These are phyloP conservation scores for Fusarium haematococcum DNA, from an alignment of 2,329 filamentous ascomycete species.

Conservation along the genomic window DNA sequence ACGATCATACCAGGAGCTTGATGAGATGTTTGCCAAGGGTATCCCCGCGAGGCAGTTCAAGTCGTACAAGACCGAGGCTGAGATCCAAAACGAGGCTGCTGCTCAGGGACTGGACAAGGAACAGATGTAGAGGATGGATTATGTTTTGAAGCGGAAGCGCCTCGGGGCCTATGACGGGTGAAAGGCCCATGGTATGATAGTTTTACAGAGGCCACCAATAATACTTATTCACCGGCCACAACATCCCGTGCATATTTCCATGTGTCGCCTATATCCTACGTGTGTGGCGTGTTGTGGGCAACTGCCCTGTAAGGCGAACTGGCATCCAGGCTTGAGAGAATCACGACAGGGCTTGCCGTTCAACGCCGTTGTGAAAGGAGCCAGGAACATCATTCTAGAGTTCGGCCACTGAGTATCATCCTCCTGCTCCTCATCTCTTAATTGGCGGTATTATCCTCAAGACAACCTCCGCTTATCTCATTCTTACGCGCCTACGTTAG, in stretches of 20 bases:
- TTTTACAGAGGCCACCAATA: neutral
- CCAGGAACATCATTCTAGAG: neutral
- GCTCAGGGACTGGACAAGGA: neutral
- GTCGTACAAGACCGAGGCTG: slow-evolving; percentile 17
- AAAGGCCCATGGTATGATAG: neutral
- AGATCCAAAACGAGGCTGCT: slow-evolving; percentile 20
- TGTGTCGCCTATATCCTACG: neutral
- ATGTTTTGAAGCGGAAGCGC: neutral
- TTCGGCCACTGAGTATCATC: neutral
- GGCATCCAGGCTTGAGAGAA: neutral
- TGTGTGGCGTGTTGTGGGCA: neutral
- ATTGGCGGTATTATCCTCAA: neutral
- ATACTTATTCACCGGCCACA: neutral
- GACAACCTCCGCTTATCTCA: neutral
- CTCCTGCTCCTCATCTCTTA: too few relatives aligned
- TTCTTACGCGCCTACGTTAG: neutral
- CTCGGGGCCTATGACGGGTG: neutral
- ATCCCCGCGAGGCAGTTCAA: slow-evolving; percentile 19
- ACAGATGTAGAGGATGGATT: neutral
- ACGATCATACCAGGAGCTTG: slow-evolving; percentile 32
- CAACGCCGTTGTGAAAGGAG: neutral
- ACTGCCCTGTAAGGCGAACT: neutral
- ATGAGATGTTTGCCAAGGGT: slow-evolving; percentile 31
- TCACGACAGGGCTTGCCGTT: neutral
- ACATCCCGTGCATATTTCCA: neutral